phyloP scores from a whole-genome alignment of 1,139 yeast genomes.

The Pichia terricola region DNA sequence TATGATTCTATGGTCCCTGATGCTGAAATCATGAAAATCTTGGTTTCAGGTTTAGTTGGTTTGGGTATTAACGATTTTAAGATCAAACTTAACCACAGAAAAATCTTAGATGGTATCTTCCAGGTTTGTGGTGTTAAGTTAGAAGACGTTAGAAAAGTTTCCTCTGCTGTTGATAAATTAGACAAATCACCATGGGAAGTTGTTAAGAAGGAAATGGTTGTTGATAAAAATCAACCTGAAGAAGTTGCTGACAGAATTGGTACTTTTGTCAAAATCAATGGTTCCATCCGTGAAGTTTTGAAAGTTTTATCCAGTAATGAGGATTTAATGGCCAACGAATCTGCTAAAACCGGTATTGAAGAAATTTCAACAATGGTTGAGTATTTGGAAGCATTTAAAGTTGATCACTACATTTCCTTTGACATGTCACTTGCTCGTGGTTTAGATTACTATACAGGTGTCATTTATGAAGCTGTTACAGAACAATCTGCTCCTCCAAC shows the following conservation, averaged over 20 bases:
- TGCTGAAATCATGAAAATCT: slow-evolving; percentile 71
- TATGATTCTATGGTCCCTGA: slow-evolving; percentile 96
- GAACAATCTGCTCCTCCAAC: slow-evolving; percentile 90
- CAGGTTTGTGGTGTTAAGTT: slow-evolving; percentile 90
- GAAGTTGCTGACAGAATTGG: slow-evolving; percentile 92
- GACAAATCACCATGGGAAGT: slow-evolving; percentile 94
- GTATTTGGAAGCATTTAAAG: slow-evolving; percentile 72
- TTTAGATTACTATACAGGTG: slow-evolving; percentile 92
- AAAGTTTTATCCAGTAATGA: slow-evolving; percentile 47
- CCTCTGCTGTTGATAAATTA: slow-evolving; percentile 92
- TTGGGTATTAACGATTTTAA: slow-evolving; percentile 85
- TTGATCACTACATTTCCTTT: slow-evolving; percentile 57
- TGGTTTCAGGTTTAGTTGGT: slow-evolving; percentile 75
- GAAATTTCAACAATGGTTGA: slow-evolving; percentile 72
- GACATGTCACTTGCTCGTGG: slow-evolving; percentile 96
- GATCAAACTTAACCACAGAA: slow-evolving; percentile 87
- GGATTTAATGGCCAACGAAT: slow-evolving; percentile 47
- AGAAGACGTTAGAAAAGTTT: slow-evolving; percentile 86
- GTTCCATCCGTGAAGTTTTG: slow-evolving; percentile 63
- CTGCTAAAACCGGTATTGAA: slow-evolving; percentile 70
- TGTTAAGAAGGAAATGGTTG: slow-evolving; percentile 85
- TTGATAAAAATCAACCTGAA: slow-evolving; percentile 80
- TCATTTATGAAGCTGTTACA: slow-evolving; percentile 93
- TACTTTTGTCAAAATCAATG: slow-evolving; percentile 77
- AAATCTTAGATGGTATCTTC: slow-evolving; percentile 90